Conservation (phyloP, 2,329 filamentous ascomycete species). For the Periconia macrospinosa region DNA sequence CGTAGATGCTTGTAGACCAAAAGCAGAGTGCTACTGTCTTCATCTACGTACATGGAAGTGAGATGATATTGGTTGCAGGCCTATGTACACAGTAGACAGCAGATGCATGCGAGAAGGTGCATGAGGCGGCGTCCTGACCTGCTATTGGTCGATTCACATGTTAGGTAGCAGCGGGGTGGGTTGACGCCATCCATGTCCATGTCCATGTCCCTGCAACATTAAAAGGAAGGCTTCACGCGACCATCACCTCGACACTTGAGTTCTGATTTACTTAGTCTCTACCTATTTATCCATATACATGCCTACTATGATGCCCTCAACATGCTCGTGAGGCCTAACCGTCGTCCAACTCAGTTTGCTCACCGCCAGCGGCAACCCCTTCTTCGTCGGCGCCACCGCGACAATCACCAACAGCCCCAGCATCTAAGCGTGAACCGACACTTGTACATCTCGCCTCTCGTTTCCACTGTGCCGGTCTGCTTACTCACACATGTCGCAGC, state of each 20-base stretch:
- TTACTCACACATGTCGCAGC: not conserved
- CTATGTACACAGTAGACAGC: not conserved
- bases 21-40: not conserved
- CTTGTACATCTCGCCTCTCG: not conserved
- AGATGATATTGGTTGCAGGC: not conserved
- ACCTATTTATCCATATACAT: not conserved
- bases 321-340: slow-evolving; percentile 2
- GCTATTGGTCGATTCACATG: not conserved
- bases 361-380: not conserved
- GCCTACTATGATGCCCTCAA: not conserved
- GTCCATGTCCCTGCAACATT: no score
- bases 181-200: not conserved
- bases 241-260: no score
- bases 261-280: not conserved
- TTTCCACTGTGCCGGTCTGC: not conserved
- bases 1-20: no score
- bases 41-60: not conserved
- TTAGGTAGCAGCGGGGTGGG: not conserved
- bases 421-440: slow-evolving; percentile 3
- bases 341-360: not conserved
- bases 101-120: not conserved
- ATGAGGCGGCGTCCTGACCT: not conserved
- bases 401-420: not conserved
- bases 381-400: not conserved
- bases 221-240: no score